A percentile compares a stretch with the other conserved stretches of the same genome.
phyloP scores from a whole-genome alignment of 1,139 yeast species.

The Protomyces inundatus region DNA sequence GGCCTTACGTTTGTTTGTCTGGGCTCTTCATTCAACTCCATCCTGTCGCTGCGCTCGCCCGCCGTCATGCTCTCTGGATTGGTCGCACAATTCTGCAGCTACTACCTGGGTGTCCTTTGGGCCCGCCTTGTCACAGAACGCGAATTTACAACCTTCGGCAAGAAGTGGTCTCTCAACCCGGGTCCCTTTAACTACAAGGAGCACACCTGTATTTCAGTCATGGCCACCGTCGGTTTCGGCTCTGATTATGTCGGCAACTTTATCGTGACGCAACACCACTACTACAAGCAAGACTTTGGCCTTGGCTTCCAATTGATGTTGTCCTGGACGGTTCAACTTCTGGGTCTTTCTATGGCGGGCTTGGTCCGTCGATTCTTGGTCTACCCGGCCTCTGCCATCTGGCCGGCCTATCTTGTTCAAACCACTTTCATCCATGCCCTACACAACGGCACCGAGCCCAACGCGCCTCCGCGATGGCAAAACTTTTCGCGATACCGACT shows the following conservation, averaged over 20 bases:
- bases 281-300: conserved; percentile 47
- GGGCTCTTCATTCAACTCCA: conserved; percentile 55
- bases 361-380: conserved; percentile 53
- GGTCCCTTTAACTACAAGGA: conserved; percentile 67
- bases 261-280: conserved; percentile 52
- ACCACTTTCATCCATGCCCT: conserved; percentile 12
- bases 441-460: conserved; percentile 43
- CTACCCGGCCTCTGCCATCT: conserved; percentile 56
- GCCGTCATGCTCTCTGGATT: conserved; percentile 50
- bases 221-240: conserved; percentile 55
- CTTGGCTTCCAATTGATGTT: conserved; percentile 54
- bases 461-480: conserved; percentile 51
- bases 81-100: conserved; percentile 49
- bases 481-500: conserved; percentile 48
- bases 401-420: conserved; percentile 45
- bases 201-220: conserved; percentile 58
- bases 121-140: conserved; percentile 47
- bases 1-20: conserved; percentile 48
- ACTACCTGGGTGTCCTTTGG: conserved; percentile 44
- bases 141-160: conserved; percentile 44
- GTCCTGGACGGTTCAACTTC: conserved; percentile 46
- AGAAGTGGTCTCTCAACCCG: conserved; percentile 47
- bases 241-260: conserved; percentile 58
- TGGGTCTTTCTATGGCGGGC: conserved; percentile 65
- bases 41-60: conserved; percentile 55